Evolutionary conservation across 768 basidiomycete species (phyloP), one percentile per base, ranked within the genome.

Genomic region (Obba rivulosa): DNA sequence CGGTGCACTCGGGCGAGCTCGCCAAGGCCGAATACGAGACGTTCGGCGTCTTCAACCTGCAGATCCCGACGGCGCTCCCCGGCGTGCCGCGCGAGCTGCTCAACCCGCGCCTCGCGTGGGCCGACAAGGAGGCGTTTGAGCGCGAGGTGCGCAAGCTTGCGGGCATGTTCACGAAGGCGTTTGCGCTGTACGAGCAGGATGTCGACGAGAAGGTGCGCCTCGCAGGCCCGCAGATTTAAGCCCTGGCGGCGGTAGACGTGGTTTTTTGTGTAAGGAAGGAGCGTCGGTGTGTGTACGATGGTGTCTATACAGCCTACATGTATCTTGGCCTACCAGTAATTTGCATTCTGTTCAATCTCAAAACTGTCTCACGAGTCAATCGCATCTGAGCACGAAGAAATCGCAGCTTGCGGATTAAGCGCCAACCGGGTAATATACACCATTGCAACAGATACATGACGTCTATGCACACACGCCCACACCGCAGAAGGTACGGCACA

Each of bases 141-240:
- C 77, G 85, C 52, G 92, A 97, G 72, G 74, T 92, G 49, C 75
- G 80, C 63, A 96, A 93, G 72, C 76, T 99, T 25, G 92, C 72
- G 34, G 80, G 80, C 54, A 97, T 97, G 94, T 97, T 97, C 82
- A 74, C 78, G 64, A 91, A 87, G 71, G 94, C 93, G 35, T 96
- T 96, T 69, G 84, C 82, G 59, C 69, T 93, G 65, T 98, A 98
- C 65, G 87, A 93, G 73, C 79, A 75, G 60, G 90, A 90, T 57
- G 90, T 95, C 8, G 77, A 81, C 25, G 77, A 79, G 59, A 85
- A 84, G 66, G 92, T 96, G 49, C 76, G 85, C 60, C 62, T 77
- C 53, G 91, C 93, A 20, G 95, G 94, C 34, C 95, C 94, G 18
- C 67, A 60, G 51, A 28, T 62, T 1, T 4, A 16, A 34, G 34